Evolutionary conservation across 306 rosid species (phyloP).

Genomic region (Amphicarpaea edgeworthii): DNA sequence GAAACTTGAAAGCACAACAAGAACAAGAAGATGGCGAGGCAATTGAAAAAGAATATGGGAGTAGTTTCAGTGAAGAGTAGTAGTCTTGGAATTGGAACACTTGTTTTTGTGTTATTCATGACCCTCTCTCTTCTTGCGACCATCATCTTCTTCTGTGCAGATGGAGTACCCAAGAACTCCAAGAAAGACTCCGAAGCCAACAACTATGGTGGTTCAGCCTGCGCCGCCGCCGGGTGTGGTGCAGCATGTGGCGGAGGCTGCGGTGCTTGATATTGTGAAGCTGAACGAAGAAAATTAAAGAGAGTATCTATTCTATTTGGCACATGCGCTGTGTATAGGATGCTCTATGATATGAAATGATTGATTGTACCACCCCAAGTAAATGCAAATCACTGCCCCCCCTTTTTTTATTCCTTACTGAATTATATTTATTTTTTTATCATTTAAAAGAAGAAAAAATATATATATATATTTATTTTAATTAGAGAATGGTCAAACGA

Average conservation of each 20-base stretch:
- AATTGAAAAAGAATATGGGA: constrained; percentile 51
- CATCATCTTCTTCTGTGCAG: constrained; percentile 70
- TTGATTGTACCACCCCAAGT: constrained; percentile 10
- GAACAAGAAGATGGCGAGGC: constrained; percentile 60
- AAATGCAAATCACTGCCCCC: background rate
- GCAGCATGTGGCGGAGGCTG: constrained; percentile 60
- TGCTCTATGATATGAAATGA: background rate
- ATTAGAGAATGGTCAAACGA: too few species aligned
- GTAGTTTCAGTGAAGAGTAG: too few species aligned
- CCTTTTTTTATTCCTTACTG: background rate
- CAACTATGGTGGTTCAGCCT: constrained; percentile 49
- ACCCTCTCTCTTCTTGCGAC: constrained; percentile 56
- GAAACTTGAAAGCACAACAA: background rate
- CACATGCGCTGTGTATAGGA: constrained; percentile 7
- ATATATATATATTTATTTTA: too few species aligned
- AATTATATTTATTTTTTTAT: too few species aligned
- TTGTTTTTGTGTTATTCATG: constrained; percentile 54
- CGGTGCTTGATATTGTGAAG: constrained; percentile 52
- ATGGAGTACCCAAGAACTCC: constrained; percentile 59
- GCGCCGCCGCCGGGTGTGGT: constrained; percentile 49
- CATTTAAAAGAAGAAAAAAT: too few species aligned
- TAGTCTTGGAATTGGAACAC: constrained; percentile 39
- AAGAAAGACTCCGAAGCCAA: constrained; percentile 47
- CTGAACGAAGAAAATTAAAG: background rate
- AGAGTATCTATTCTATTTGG: background rate